Evolutionary conservation across 345 rosid genomes (phyloP), one percentile per base, ranked within the genome.

Genomic region (Populus pruinosa): DNA sequence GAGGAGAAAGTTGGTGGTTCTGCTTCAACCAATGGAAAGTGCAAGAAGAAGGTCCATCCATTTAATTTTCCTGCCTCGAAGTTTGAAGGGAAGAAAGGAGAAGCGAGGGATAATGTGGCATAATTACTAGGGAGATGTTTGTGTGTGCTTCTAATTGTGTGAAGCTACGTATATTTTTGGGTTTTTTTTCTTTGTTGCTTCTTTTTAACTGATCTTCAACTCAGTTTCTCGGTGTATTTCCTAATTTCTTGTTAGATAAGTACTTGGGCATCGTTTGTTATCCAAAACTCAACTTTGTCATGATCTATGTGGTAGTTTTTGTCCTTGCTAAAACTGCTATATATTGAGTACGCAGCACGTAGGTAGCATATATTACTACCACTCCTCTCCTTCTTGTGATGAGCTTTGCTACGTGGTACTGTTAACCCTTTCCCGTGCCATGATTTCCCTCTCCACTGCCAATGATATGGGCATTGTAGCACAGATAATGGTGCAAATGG

Each of bases 41-140:
- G 49, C 63, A 76, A 66, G 5, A 68, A 43, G 1, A 69, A 62
- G 66, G 73, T 80, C 36, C 69, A 76, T 76, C 83, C 83, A 12
- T 62, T 69, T 23, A 53, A 64, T 50, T 12, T 6, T 64, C 27
- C 16, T 1, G 33, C 25, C n/a, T 13, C 61, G 23, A 72, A 39
- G 12, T 36, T 69, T 38, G 38, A 12, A 61, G 66, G 39, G 68
- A 59, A 63, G 35, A 64, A 17, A 79, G 74, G 74, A 68, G 78
- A 61, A 21, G 31, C 1, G 21, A 23, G 41, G 43, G 21, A 44
- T 11, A 44, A 31, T 44, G 20, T 18, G 31, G 49, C 67, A 44
- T 59, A 59, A 59, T n/a, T 20, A 1, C 23, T 53, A 6, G n/a
- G 23, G n/a, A 53, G 23, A 53, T 6, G 72, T 44, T 41, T 6